Conservation (phyloP, 2,329 filamentous ascomycete genomes). For the Apiospora koreana region DNA sequence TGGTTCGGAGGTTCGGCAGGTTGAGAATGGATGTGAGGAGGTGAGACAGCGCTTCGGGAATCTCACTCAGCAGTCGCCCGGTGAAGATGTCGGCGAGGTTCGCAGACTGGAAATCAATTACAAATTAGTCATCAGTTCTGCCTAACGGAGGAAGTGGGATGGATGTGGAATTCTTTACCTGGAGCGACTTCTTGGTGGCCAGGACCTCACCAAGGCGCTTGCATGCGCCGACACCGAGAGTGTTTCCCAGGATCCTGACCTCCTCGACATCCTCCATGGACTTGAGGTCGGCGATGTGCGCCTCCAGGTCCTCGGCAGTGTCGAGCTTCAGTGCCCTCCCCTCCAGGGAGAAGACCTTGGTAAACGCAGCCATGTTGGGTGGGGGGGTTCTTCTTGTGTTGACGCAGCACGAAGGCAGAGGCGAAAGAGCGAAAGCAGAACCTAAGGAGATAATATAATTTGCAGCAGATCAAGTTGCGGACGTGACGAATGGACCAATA, state of each 20-base stretch:
- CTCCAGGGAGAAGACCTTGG: constrained; percentile 84
- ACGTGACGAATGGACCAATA: neutral
- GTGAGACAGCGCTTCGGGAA: constrained; percentile 82
- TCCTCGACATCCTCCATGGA: constrained; percentile 78
- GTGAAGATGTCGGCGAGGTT: constrained; percentile 99
- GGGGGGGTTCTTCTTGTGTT: constrained; percentile 33
- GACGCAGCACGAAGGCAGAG: neutral
- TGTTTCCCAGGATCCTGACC: constrained; percentile 86
- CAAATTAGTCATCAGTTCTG: constrained; percentile 15
- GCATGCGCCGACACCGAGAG: constrained; percentile 85
- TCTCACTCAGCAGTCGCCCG: constrained; percentile 87
- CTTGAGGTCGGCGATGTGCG: constrained; percentile 75
- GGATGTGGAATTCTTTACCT: constrained; percentile 47
- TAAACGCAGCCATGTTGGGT: constrained; percentile 52
- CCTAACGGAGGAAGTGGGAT: constrained; percentile 10
- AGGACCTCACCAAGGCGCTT: constrained; percentile 82
- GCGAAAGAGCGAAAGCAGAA: neutral
- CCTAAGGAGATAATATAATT: neutral
- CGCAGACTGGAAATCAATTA: constrained; percentile 55
- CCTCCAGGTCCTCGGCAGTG: constrained; percentile 81
- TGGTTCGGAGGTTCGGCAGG: constrained; percentile 81
- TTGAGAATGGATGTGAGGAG: constrained; percentile 86
- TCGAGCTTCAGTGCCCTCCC: constrained; percentile 92
- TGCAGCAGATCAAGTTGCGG: neutral
- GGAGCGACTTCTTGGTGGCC: constrained; percentile 78